A percentile compares a stretch with the other conserved stretches of the same genome.
These are phyloP conservation scores for Infundibulicybe gibba DNA, from an alignment of 768 basidiomycete genomes.

Conservation along the genomic window DNA sequence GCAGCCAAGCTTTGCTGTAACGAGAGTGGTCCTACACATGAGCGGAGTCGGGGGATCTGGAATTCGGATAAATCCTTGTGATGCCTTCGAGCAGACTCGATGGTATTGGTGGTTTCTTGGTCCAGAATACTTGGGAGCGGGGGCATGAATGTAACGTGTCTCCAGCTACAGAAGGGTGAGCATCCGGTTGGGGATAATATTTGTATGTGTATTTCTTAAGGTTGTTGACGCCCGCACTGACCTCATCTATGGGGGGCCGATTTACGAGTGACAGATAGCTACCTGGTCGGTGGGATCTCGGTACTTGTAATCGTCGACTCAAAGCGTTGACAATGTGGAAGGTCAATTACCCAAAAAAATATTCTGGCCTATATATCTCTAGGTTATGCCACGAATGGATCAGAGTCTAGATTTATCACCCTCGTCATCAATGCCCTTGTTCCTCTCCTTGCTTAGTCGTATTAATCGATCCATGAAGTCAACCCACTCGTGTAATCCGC, in stretches of 20 bases:
- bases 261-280: too few relatives aligned
- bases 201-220: too few relatives aligned
- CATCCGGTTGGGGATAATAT: too few relatives aligned
- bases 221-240: too few relatives aligned
- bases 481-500: constrained; percentile 60
- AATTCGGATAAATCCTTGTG: constrained; percentile 61
- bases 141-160: constrained; percentile 43
- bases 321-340: too few relatives aligned
- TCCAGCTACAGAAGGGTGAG: background rate
- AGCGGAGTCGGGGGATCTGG: constrained; percentile 71
- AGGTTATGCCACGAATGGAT: too few relatives aligned
- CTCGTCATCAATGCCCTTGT: constrained; percentile 1
- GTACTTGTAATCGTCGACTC: too few relatives aligned
- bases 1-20: constrained; percentile 71
- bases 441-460: constrained; percentile 21
- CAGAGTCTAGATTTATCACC: too few relatives aligned
- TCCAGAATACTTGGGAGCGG: constrained; percentile 56
- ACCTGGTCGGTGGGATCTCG: too few relatives aligned
- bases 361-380: too few relatives aligned
- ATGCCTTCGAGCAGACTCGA: constrained; percentile 51
- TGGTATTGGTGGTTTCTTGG: constrained; percentile 43
- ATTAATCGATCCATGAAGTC: constrained; percentile 33
- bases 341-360: too few relatives aligned
- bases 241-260: too few relatives aligned
- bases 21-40: constrained; percentile 65